Evolutionary conservation across 306 rosid species (phyloP), one percentile per base, ranked within the genome.

Genomic region (Vicia villosa): DNA sequence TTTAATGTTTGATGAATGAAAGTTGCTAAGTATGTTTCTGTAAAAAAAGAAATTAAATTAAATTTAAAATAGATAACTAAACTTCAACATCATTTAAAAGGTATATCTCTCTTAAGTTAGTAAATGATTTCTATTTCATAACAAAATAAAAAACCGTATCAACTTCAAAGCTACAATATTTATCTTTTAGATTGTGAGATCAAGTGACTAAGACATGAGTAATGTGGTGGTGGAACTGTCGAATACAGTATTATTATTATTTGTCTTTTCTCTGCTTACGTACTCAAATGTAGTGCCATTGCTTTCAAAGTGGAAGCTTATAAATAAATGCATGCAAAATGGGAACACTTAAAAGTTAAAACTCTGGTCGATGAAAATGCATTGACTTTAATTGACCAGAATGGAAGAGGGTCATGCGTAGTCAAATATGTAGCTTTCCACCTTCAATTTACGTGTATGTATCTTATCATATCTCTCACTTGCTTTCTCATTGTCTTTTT

Each of bases 381-480:
- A 80, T 79, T 57, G 87, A 85, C 86, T 70, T 19, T 50, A 70
- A 67, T 80, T 75, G 68, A 69, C 69, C 63, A 45, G 38, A 62
- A 66, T 43, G 26, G 66, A 82, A 74, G 75, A 66, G 78, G 72
- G 74, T 36, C 68, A 74, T 24, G 64, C 45, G 66, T 69, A 61
- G 61, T 69, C 79, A 72, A 68, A 55, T 63, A 11, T 51, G 24
- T 16, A 59, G 74, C 93, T 87, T 89, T 87, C 84, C 96, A 91
- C 83, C 86, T 70, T 69, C 64, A 54, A 4, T 67, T 67, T 73
- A 84, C 91, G 90, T 82, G 94, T 78, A 69, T 41, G 13, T 68
- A 8, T 66, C 62, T 60, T 28, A 49, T 74, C 50, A 66, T 65
- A 62, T 77, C 45, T 69, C 68, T 14, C 45, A 42, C 32, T 42